phyloP scores from a whole-genome alignment of 805 yeast species.

The Ogataea parapolymorpha region DNA sequence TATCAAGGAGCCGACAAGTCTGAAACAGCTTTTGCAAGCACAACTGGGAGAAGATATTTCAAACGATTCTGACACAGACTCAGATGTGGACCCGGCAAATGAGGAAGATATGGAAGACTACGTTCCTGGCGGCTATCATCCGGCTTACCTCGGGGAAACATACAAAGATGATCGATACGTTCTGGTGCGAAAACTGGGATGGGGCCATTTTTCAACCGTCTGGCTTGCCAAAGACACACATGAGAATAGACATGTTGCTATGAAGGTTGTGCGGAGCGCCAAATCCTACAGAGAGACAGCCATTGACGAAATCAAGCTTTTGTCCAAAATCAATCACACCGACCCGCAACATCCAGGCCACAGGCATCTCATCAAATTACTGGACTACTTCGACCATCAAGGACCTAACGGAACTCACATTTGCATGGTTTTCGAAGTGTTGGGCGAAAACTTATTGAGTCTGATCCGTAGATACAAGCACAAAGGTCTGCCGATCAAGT shows the following conservation, averaged over 20 bases:
- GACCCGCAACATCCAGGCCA: conserved; percentile 77
- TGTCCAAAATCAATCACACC: conserved; percentile 61
- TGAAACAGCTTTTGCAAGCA: conserved; percentile 7
- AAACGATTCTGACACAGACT: conserved; percentile 27
- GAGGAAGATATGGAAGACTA: conserved; percentile 90
- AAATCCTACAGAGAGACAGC: conserved; percentile 92
- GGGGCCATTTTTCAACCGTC: conserved; percentile 98
- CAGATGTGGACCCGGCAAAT: conserved; percentile 40
- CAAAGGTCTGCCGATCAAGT: conserved; percentile 46
- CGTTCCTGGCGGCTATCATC: conserved; percentile 92
- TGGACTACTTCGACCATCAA: conserved; percentile 79
- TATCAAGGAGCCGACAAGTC: conserved; percentile 4
- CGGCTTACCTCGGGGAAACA: conserved; percentile 82
- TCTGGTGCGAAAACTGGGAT: conserved; percentile 86
- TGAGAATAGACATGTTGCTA: conserved; percentile 74
- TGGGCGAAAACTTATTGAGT: conserved; percentile 90
- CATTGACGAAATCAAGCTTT: conserved; percentile 81
- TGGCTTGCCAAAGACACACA: conserved; percentile 76
- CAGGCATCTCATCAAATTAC: conserved; percentile 69
- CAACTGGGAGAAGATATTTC: conserved; percentile 37
- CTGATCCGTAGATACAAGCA: conserved; percentile 69
- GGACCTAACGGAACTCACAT: conserved; percentile 94
- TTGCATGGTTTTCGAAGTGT: conserved; percentile 95
- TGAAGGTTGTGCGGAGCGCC: conserved; percentile 91
- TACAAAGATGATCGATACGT: conserved; percentile 71